phyloP scores from a whole-genome alignment of 371 early-diverging fungal genomes.

The Amoeboradix gromovi region DNA sequence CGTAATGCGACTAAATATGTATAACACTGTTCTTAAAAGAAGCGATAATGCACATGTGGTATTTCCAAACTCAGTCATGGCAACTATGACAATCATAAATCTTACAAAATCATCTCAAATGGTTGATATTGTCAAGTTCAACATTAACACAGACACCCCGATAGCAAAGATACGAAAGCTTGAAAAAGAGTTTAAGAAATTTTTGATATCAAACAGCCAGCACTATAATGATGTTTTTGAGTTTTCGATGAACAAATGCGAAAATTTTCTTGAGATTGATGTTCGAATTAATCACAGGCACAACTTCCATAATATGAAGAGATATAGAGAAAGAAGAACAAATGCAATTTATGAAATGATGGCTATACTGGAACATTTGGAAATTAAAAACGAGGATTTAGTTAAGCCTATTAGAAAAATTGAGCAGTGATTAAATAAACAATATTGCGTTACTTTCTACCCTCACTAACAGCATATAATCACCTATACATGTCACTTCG shows the following conservation, averaged over 20 bases:
- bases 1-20: background rate
- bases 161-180: background rate
- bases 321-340: conserved; percentile 1
- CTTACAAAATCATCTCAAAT: conserved; percentile 1
- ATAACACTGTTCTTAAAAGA: background rate
- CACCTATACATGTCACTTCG: no score
- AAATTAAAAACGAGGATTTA: background rate
- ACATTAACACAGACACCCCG: background rate
- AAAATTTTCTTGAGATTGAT: background rate
- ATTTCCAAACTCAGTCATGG: background rate
- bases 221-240: conserved; percentile 1
- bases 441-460: no score
- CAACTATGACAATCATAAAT: background rate
- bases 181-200: background rate
- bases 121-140: conserved; percentile 1
- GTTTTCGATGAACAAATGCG: background rate
- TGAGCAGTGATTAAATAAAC: no score
- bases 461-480: no score
- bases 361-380: background rate
- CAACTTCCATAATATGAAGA: conserved; percentile 3
- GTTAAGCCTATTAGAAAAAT: background rate
- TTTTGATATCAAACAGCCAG: background rate
- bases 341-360: background rate
- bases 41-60: conserved; percentile 1
- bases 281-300: background rate